These are phyloP conservation scores for Nannochloris sp. DNA, from an alignment of 139 green algal genomes.

Conservation along the genomic window DNA sequence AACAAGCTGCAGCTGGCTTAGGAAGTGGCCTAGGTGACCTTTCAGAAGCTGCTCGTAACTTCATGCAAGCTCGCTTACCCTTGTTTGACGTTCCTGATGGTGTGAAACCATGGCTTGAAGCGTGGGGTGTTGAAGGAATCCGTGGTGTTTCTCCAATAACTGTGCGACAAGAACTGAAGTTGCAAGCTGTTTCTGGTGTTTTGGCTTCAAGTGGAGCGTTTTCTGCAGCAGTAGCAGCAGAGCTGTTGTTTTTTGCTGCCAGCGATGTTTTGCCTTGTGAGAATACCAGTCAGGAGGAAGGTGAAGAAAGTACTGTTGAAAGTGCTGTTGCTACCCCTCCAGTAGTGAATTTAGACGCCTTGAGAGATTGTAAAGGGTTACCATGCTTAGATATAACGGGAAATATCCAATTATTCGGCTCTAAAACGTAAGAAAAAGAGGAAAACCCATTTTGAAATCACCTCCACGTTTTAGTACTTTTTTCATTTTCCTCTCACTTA, in stretches of 20 bases:
- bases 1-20: no score
- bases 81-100: conserved; percentile 44
- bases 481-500: no score
- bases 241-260: background rate
- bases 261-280: background rate
- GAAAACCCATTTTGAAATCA: no score
- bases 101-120: conserved; percentile 39
- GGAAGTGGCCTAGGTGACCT: background rate
- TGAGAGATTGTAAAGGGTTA: background rate
- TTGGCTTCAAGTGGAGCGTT: background rate
- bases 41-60: conserved; percentile 25
- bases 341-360: background rate
- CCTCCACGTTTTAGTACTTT: no score
- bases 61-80: conserved; percentile 42
- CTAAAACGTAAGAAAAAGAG: no score
- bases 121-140: conserved; percentile 21
- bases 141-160: background rate
- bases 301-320: no score
- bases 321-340: background rate
- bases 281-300: no score
- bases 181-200: background rate
- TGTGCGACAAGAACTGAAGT: conserved; percentile 34
- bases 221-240: background rate
- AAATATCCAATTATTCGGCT: background rate
- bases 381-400: background rate